Evolutionary conservation across 164 flowering plant species (phyloP), one percentile per base, ranked within the genome.

Genomic region (Magnolia officinalis): DNA sequence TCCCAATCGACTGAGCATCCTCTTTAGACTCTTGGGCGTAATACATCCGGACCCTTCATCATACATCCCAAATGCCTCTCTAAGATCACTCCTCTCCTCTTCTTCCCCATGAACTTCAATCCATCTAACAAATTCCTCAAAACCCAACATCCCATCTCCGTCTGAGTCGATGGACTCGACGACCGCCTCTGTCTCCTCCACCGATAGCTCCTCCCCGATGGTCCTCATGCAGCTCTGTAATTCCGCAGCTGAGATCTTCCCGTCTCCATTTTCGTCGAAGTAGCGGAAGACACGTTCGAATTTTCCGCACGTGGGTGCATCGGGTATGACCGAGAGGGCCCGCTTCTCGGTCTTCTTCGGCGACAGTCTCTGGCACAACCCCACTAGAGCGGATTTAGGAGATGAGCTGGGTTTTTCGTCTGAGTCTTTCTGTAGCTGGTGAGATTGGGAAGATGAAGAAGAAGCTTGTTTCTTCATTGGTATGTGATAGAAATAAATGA

Each of bases 181-280:
- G 55, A 75, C 71, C 1, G 66, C 71, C 59, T 49, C 37, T 21
- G 51, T 70, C 31, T 79, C 71, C 11, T 50, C 77, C 31, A 11
- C 21, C 61, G 74, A 50, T 13, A 75, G 51, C 49, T 75, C 67
- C 72, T 74, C 71, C 8, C 81, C 81, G 6, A 70, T 19, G 21
- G 51, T 65, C 19, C 55, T 50, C 50, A 75, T 59, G 63, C 86
- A 81, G 37, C 50, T 69, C 66, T 50, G 64, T 0, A 83, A 77
- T 75, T 83, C 82, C n/a, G 70, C 37, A 1, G 84, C 79, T 18
- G 80, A 79, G 20, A 83, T 75, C 73, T 77, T 83, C 29, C 86
- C 82, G 74, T 81, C 84, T 64, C 77, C 76, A 52, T 83, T 72
- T 21, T 64, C 72, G 72, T 83, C 86, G 72, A 83, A 83, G 79